Conservation (phyloP, 192 early-diverging fungal species). For the Geranomyces michiganensis region DNA sequence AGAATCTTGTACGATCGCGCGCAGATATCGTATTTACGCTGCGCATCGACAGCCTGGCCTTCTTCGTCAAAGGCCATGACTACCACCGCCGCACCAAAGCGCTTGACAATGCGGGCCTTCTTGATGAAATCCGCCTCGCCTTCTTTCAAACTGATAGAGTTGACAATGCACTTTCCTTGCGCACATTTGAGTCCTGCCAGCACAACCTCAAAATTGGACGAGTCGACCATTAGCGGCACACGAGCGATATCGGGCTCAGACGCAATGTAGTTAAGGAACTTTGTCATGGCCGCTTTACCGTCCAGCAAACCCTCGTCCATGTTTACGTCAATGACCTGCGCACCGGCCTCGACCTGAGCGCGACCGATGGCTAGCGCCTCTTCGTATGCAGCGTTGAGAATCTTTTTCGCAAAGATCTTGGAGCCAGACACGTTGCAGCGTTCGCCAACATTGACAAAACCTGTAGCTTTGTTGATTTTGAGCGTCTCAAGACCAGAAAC, state of each 20-base stretch:
- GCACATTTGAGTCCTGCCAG: slow-evolving; percentile 93
- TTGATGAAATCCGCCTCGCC: slow-evolving; percentile 90
- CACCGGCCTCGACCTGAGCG: slow-evolving; percentile 92
- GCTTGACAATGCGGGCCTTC: slow-evolving; percentile 83
- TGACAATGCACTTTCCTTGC: slow-evolving; percentile 98
- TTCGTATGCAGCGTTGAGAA: slow-evolving; percentile 90
- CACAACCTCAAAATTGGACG: slow-evolving; percentile 97
- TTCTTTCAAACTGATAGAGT: slow-evolving; percentile 95
- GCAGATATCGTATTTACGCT: slow-evolving; percentile 89
- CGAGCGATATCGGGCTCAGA: slow-evolving; percentile 89
- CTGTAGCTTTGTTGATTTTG: slow-evolving; percentile 75
- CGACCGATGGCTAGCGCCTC: slow-evolving; percentile 92
- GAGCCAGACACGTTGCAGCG: slow-evolving; percentile 98
- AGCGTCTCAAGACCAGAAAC: slow-evolving; percentile 86
- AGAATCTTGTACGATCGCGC: slow-evolving; percentile 87
- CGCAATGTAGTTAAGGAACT: slow-evolving; percentile 91
- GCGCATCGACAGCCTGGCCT: slow-evolving; percentile 84
- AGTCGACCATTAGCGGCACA: slow-evolving; percentile 94
- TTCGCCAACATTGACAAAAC: slow-evolving; percentile 95
- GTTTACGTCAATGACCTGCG: slow-evolving; percentile 93
- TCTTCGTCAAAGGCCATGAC: slow-evolving; percentile 98
- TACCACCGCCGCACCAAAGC: slow-evolving; percentile 94
- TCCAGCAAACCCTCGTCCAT: slow-evolving; percentile 98
- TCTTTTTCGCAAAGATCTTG: slow-evolving; percentile 90
- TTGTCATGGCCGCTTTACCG: slow-evolving; percentile 90